Evolutionary conservation across 257 asterid species (phyloP), one percentile per base, ranked within the genome.

Genomic region (Datura wrightii): DNA sequence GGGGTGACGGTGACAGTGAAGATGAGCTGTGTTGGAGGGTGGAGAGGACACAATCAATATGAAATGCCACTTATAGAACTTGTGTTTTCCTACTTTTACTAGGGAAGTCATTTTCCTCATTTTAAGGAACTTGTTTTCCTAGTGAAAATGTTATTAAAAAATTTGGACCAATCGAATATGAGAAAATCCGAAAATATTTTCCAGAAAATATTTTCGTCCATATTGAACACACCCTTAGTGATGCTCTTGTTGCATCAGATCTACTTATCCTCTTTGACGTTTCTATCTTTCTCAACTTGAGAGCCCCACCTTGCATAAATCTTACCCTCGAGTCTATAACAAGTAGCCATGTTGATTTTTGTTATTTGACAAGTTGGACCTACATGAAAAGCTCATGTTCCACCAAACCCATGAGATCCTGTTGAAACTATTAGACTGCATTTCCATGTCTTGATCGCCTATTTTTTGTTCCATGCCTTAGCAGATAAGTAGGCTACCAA

Each of bases 381-480:
- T 46, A 46, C 39, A 48, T 46, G 80, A 74, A 48, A 19, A 48
- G 55, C 58, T 74, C 42, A 74, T 10, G 42, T 19, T 46, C 41
- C 59, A 72, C 59, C 59, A 74, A 46, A 46, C 19, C 55, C 41
- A 50, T 74, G 56, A 48, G 80, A 74, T 46, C 36, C 42, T 10
- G 80, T 31, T 74, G 59, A n/a, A 11, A 3, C 19, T 74, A 74
- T 74, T 10, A 59, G 6, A 74, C 59, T 74, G 58, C 42, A 74
- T 74, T 74, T 72, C 80, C 56, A n/a, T 72, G 80, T 72, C 56
- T 72, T 24, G 39, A 46, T 74, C 6, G 4, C 58, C 80, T 46
- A 11, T 46, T 74, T 72, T 74, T 59, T 10, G 80, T 48, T 46
- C 59, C 80, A 74, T 48, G 80, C 80, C 80, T 11, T 44, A 19